Evolutionary conservation across 768 basidiomycete species (phyloP), one percentile per base, ranked within the genome.

Genomic region (Mycena belliarum): DNA sequence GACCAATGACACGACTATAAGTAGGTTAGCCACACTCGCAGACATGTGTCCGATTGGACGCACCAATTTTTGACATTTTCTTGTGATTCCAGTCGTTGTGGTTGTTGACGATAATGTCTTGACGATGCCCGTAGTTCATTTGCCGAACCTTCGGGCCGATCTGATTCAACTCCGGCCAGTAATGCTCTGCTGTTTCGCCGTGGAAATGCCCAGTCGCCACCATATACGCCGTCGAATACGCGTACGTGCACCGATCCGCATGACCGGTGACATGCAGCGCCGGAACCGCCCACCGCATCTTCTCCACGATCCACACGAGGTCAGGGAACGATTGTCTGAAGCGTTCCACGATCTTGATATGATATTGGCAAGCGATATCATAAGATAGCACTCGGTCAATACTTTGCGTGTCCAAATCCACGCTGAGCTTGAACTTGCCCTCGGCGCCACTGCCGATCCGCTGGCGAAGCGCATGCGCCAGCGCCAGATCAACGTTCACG

Each of bases 81-180:
- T 46, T 50, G 57, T 52, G 64, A 49, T 69, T 69, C 68, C 64
- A 63, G 43, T 59, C 49, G 14, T 57, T 57, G 35, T 59, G 59
- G 25, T 60, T 41, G 41, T 64, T 59, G 29, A 61, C 54, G 12
- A 70, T 56, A 0, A 58, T 59, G 29, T 70, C 66, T 18, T 66
- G 64, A 6, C 61, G 54, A 38, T 58, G 56, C 2, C 66, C 69
- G 2, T 48, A 41, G 26, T 61, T 64, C 67, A 66, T 66, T 46
- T 70, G 65, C 18, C 46, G 33, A 1, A 61, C 65, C 26, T 60
- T 61, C 4, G 51, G 48, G 11, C 65, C 62, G 16, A 59, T 48
- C 44, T 55, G 50, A 16, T 52, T 52, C 11, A 52, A 16, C 14
- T 52, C 41, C 3, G 50, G 50, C 50, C 50, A 52, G 21, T 52